These are phyloP conservation scores for Novymonas esmeraldas DNA, from an alignment of 208 protist species.

Conservation along the genomic window DNA sequence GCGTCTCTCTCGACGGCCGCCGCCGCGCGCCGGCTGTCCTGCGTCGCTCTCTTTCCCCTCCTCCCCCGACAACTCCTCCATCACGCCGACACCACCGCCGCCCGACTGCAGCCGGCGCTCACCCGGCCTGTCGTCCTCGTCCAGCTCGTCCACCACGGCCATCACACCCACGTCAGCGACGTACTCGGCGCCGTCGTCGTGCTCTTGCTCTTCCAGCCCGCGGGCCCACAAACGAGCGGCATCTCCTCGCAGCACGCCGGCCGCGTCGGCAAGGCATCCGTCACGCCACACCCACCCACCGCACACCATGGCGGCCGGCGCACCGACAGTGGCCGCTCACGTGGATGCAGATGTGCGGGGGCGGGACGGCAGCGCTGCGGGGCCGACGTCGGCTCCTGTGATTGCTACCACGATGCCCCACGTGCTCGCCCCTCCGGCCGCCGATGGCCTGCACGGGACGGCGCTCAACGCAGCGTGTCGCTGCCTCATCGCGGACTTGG, in stretches of 20 bases:
- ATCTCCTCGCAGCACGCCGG: background rate
- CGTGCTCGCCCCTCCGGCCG: background rate
- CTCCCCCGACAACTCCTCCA: background rate
- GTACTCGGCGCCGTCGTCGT: conserved; percentile 6
- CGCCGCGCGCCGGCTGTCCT: background rate
- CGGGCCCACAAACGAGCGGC: background rate
- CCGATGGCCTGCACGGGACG: conserved; percentile 15
- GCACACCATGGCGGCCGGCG: too few species aligned
- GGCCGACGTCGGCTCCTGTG: background rate
- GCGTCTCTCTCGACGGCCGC: conserved; percentile 3
- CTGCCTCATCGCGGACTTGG: conserved; percentile 58
- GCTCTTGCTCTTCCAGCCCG: background rate
- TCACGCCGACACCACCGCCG: background rate
- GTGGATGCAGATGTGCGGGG: too few species aligned
- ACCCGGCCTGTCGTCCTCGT: conserved; percentile 22
- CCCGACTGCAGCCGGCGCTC: background rate
- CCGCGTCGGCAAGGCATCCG: background rate
- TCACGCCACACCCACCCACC: too few species aligned
- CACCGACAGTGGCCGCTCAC: background rate
- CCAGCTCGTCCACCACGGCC: background rate
- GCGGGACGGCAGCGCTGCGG: too few species aligned
- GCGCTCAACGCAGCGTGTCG: conserved; percentile 50
- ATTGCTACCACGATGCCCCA: too few species aligned
- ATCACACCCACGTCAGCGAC: background rate
- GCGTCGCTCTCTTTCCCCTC: background rate